phyloP scores from a whole-genome alignment of 805 yeast species.

The Metschnikowia borealis region DNA sequence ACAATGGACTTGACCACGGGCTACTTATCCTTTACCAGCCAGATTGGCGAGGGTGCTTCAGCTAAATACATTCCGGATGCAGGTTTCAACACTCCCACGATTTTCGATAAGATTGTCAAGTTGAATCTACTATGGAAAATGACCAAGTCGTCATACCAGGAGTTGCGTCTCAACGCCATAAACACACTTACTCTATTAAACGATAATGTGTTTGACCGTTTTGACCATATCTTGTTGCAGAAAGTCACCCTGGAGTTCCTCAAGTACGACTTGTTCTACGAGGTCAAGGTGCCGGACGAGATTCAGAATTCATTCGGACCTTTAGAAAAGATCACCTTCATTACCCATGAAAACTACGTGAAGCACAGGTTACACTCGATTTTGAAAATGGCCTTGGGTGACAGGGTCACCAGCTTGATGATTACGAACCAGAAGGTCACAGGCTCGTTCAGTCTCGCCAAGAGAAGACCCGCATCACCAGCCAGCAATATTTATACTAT shows the following conservation, averaged over 20 bases:
- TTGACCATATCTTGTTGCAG: constrained; percentile 69
- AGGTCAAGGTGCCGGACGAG: constrained; percentile 45
- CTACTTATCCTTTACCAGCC: constrained; percentile 62
- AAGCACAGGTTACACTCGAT: constrained; percentile 58
- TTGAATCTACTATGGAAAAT: constrained; percentile 80
- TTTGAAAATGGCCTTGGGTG: constrained; percentile 54
- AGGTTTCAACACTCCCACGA: constrained; percentile 71
- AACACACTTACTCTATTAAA: constrained; percentile 66
- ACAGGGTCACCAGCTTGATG: constrained; percentile 38
- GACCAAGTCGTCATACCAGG: constrained; percentile 61
- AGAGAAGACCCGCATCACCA: constrained; percentile 48
- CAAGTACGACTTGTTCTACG: constrained; percentile 63
- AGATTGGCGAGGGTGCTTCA: constrained; percentile 41
- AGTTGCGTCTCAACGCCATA: constrained; percentile 60
- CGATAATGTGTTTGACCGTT: constrained; percentile 81
- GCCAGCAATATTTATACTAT: constrained; percentile 37
- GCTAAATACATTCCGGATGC: constrained; percentile 45
- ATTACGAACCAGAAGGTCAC: constrained; percentile 26
- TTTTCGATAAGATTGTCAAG: constrained; percentile 72
- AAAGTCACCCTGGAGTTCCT: constrained; percentile 50
- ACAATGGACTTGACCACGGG: constrained; percentile 67
- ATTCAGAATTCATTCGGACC: constrained; percentile 55
- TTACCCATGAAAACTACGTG: constrained; percentile 64
- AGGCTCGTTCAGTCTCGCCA: constrained; percentile 39
- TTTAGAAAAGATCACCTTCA: constrained; percentile 64